Percentiles rank a stretch among this genome's conserved stretches.
Evolutionary conservation across 2,329 filamentous ascomycete species (phyloP).

Genomic region (Mollisiaceae sp.): DNA sequence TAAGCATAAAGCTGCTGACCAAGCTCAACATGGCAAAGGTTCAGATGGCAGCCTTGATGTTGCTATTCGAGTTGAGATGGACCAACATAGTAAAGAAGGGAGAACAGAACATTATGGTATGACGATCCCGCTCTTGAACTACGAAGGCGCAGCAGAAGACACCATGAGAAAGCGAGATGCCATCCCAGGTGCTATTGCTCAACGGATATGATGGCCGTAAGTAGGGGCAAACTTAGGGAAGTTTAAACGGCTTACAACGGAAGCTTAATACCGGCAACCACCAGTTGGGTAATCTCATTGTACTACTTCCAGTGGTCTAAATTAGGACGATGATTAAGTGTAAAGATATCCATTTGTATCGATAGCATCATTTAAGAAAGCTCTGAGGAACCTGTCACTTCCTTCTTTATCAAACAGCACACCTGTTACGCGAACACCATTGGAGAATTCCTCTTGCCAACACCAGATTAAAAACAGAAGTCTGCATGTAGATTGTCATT

Average conservation of each 20-base stretch:
- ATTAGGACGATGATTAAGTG: background rate
- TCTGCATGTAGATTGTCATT: too few relatives aligned
- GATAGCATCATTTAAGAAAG: background rate
- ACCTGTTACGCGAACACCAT: background rate
- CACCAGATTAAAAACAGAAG: too few relatives aligned
- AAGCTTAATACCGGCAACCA: background rate
- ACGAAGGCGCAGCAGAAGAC: constrained; percentile 30
- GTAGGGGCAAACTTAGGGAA: background rate
- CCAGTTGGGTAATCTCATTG: background rate
- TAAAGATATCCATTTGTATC: constrained; percentile 23
- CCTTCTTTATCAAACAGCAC: background rate
- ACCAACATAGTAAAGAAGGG: constrained; percentile 81
- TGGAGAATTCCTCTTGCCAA: too few relatives aligned
- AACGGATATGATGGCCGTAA: background rate
- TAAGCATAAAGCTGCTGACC: constrained; percentile 72
- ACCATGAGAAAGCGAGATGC: constrained; percentile 32
- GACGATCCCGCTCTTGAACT: constrained; percentile 67
- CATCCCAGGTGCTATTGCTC: constrained; percentile 14
- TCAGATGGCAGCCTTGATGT: constrained; percentile 75
- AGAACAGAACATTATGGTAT: constrained; percentile 83
- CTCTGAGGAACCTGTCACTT: background rate
- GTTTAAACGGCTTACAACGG: background rate
- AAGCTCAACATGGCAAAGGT: constrained; percentile 57
- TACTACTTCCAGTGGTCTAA: background rate
- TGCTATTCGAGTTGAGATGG: constrained; percentile 83